Base-by-base conservation (phyloP, 148 eudicot species). In the Fagopyrum tataricum region DNA sequence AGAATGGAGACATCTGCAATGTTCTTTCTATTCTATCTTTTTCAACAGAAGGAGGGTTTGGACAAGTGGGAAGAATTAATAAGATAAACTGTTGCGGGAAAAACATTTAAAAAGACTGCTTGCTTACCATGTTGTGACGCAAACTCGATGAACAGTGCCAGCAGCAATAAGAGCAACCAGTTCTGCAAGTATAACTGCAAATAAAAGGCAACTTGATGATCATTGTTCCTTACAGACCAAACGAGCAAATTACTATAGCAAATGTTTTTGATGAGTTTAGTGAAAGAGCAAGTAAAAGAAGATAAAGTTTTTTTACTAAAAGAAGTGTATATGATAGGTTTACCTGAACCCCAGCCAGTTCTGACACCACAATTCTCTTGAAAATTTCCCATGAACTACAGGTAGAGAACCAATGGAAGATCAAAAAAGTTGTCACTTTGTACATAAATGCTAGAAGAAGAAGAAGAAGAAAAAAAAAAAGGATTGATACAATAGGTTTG, bases 271-370 rank as follows among this genome's bases (percentile, higher is more conserved):
- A 15, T 5, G 7, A 39, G 20, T 31, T 31, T 4, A 61, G 31
- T 6, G 31, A 61, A 37, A 44, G 56, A 49, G 31, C 37, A 10
- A 48, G 5, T 44, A 20, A 68, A 59, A 42, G 51, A 51, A 59
- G 59, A 52, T 26, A 2, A 7, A 31, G 73, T 76, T 55, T 55
- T 46, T 20, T 55, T 9, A 18, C 8, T 21, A 18, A 8, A 55
- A 7, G 7, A 20, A 55, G 10, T 1, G 31, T 13, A 58, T 10
- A 58, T 37, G 44, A 39, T 64, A 3, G 44, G 15, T 85, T 0
- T 82, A 92, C 97, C 96, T 74, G 96, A 82, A 74, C 97, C 97
- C 97, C 97, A 92, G 13, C 96, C 97, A 70, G 91, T 88, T 85
- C 70, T 90, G 76, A 80, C 62, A 76, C 96, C 97, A 83, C 76